Evolutionary conservation across 2,329 filamentous ascomycete species (phyloP), one percentile per base, ranked within the genome.

Genomic region (Byssochlamys sp.): DNA sequence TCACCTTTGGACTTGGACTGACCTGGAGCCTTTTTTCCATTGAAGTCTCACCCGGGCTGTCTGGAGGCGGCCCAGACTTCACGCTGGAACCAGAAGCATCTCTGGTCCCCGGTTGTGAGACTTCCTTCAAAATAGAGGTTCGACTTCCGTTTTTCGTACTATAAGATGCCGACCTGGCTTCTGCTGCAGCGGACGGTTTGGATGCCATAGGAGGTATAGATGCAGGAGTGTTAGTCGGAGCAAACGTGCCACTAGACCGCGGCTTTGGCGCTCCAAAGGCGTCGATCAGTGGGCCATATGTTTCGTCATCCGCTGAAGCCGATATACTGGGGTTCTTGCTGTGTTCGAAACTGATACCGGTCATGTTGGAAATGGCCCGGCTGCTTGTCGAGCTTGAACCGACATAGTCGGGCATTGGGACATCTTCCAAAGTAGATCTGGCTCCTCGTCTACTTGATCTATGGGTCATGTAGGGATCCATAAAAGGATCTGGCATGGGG

Each of bases 401-500:
- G 25, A 65, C 62, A 64, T 78, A 78, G 59, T 80, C 78, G 4
- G 75, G 74, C 78, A 80, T 80, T 27, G 77, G 73, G 14, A 77
- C 62, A 59, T 80, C 78, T 57, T 78, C 71, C 59, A 75, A 65
- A 52, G 69, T 71, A 58, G 74, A 71, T 61, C 70, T 68, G 5
- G 29, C 29, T 51, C 67, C 64, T 45, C 69, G 69, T 29, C 69
- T 65, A 48, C 62, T 65, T 45, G 66, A 62, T 27, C 62, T 58
- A 31, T 64, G 64, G 19, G 64, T 60, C 57, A 67, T 58, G 14
- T 67, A 68, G n/a, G 74, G 63, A 11, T 77, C 76, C 14, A 71
- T 65, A 55, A 76, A 76, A 2, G 77, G 73, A 59, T 80, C 76
- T 49, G 67, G 66, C 48, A 67, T 63, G 52, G 67, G 61, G 31